Evolutionary conservation across 371 early-diverging fungal genomes (phyloP).

Genomic region (Dipsacomyces acuminosporus): DNA sequence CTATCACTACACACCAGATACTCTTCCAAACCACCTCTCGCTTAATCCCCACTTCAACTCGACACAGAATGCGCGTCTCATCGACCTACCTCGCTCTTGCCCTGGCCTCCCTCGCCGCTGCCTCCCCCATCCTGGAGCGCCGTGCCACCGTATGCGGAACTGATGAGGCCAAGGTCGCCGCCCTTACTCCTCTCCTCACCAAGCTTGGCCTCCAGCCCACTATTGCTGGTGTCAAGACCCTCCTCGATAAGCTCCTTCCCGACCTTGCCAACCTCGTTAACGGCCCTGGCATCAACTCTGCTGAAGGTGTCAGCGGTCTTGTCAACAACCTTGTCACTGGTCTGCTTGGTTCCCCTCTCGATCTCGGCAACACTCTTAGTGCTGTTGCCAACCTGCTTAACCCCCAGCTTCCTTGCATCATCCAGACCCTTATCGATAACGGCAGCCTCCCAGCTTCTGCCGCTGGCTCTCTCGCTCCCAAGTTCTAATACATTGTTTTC

Average conservation of each 20-base stretch:
- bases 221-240: background rate
- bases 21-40: too few relatives aligned
- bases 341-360: background rate
- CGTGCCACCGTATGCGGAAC: background rate
- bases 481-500: too few relatives aligned
- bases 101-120: conserved; percentile 23
- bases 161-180: background rate
- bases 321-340: conserved; percentile 19
- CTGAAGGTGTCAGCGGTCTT: background rate
- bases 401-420: background rate
- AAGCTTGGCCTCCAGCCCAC: background rate
- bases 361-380: background rate
- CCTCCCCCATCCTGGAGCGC: conserved; percentile 27
- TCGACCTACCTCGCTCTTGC: conserved; percentile 20
- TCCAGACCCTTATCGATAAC: conserved; percentile 7
- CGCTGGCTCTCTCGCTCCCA: too few relatives aligned
- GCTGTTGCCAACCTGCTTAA: background rate
- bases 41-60: too few relatives aligned
- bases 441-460: too few relatives aligned
- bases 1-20: too few relatives aligned
- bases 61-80: conserved; percentile 33
- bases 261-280: background rate
- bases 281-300: background rate
- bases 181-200: background rate
- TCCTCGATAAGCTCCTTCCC: background rate